A percentile compares a stretch with the other conserved stretches of the same genome.
Conservation (phyloP, 164 flowering plant genomes). For the Piper longum region DNA sequence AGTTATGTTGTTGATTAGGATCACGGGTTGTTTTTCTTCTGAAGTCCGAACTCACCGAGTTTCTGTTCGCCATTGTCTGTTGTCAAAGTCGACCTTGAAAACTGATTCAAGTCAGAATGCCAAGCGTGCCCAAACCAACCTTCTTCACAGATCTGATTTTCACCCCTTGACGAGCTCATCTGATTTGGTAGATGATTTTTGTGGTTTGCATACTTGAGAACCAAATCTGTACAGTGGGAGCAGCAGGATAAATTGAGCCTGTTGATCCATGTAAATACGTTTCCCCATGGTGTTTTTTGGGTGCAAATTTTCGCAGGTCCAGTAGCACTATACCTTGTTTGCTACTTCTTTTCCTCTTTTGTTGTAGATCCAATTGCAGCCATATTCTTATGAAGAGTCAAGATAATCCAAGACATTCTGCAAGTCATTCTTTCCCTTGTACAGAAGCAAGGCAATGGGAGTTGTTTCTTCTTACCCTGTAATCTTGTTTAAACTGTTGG, state of each 20-base stretch:
- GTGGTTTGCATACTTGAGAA: constrained; percentile 34
- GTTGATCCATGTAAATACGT: background rate
- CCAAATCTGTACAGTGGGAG: background rate
- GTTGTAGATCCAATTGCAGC: background rate
- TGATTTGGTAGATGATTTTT: constrained; percentile 41
- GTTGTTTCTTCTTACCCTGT: background rate
- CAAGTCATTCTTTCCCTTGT: background rate
- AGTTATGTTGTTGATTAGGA: constrained; percentile 34
- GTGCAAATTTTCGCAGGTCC: background rate
- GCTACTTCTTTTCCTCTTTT: background rate
- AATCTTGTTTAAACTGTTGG: background rate
- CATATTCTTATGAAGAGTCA: background rate
- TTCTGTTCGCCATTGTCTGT: constrained; percentile 42
- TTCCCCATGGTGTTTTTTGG: background rate
- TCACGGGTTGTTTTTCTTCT: constrained; percentile 40
- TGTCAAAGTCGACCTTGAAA: constrained; percentile 24
- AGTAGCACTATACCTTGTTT: background rate
- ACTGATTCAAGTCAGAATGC: constrained; percentile 22
- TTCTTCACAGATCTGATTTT: constrained; percentile 45
- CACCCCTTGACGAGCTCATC: constrained; percentile 27
- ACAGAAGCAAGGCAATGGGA: background rate
- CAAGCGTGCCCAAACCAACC: constrained; percentile 18
- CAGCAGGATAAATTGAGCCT: background rate
- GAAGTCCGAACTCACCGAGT: constrained; percentile 36
- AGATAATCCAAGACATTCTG: background rate